Evolutionary conservation across 2,329 filamentous ascomycete species (phyloP), one percentile per base, ranked within the genome.

Genomic region (Botryotinia globosa): DNA sequence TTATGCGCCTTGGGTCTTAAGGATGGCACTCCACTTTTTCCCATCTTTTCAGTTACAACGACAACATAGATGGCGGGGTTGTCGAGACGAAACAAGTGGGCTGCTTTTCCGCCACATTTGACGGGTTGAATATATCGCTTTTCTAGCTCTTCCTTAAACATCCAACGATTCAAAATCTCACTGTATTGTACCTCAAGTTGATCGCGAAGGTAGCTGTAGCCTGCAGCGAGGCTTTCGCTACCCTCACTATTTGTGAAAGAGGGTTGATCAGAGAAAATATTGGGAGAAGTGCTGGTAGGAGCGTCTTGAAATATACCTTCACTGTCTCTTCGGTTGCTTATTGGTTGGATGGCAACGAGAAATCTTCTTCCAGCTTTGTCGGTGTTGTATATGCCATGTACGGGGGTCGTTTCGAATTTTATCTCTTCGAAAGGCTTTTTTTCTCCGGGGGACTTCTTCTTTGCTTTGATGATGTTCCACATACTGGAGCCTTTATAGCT

Each of bases 371-470:
- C 54, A 8, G 14, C n/a, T 37, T 42, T 22, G 22, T 56, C 22
- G 10, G 70, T 44, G 12, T 70, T 45, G 44, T 77, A 77, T 0
- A 77, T 73, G 25, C 76, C 76, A 56, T 65, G 67, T n/a, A 77
- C 70, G 16, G 76, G 77, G 6, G 68, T 48, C 5, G 64, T 56
- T 20, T 44, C 22, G 32, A 29, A 61, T 39, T 25, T 12, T 4
- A 32, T 42, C 20, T 22, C n/a, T 56, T 56, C 4, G 10, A n/a
- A 22, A 25, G 16, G 18, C 25, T 20, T 6, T 48, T 22, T 20
- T 25, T 18, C 59, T 39, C 42, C 3, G 34, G n/a, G n/a, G 12
- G 9, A 12, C 16, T 22, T 32, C 9, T 56, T 18, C n/a, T 29
- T 42, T 42, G 39, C 9, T 12, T n/a, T 42, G 18, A 42, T 25